These are phyloP conservation scores for Inga leiocalycina DNA, from an alignment of 306 rosid genomes.

Conservation along the genomic window DNA sequence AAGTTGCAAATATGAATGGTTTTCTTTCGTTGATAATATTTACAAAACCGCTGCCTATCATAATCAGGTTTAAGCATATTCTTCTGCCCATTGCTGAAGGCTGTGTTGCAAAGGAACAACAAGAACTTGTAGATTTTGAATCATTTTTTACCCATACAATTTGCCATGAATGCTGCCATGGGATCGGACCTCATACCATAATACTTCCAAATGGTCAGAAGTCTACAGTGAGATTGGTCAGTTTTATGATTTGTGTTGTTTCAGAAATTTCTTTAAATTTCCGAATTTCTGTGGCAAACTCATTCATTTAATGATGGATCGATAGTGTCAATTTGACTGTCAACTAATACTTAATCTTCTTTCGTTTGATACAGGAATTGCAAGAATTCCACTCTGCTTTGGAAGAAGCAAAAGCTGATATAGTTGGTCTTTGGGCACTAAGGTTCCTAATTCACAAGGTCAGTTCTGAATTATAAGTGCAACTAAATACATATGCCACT, in stretches of 20 bases:
- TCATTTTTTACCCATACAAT: conserved; percentile 94
- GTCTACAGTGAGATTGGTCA: conserved; percentile 94
- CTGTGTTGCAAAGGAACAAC: conserved; percentile 74
- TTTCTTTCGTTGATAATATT: conserved; percentile 19
- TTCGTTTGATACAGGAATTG: conserved; percentile 69
- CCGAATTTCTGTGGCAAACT: conserved; percentile 4
- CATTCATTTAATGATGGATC: conserved; percentile 3
- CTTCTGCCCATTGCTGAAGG: conserved; percentile 82
- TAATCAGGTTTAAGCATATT: conserved; percentile 78
- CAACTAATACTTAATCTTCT: conserved; percentile 12
- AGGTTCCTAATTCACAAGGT: conserved; percentile 77
- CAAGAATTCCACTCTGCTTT: conserved; percentile 92
- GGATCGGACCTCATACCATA: conserved; percentile 95
- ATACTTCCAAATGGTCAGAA: conserved; percentile 82
- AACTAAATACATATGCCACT: neutral
- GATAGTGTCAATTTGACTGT: neutral
- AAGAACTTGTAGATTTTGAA: conserved; percentile 80
- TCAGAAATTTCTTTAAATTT: conserved; percentile 13
- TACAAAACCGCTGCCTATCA: conserved; percentile 37
- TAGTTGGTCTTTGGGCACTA: conserved; percentile 97
- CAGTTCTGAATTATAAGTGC: neutral
- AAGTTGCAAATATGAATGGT: conserved; percentile 23
- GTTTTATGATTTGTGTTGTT: conserved; percentile 40
- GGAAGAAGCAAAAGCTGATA: conserved; percentile 98
- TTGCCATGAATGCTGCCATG: conserved; percentile 99